These are phyloP conservation scores for Pseudopithomyces chartarum DNA, from an alignment of 2,329 filamentous ascomycete genomes.

Conservation along the genomic window DNA sequence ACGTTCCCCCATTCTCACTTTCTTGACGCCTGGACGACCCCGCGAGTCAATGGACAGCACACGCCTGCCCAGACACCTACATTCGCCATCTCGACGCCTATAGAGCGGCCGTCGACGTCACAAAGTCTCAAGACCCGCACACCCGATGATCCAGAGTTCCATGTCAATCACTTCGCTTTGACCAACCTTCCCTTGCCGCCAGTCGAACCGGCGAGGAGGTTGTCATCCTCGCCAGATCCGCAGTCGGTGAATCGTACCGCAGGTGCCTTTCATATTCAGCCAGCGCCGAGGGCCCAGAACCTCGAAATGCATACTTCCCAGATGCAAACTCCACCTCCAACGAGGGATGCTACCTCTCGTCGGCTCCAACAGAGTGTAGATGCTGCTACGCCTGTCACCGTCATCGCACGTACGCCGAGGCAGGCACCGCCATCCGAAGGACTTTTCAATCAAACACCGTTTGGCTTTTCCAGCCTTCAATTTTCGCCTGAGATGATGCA, in stretches of 20 bases:
- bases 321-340: slow-evolving; percentile 67
- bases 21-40: slow-evolving; percentile 56
- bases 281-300: slow-evolving; percentile 25
- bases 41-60: slow-evolving; percentile 47
- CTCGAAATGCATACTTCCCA: slow-evolving; percentile 50
- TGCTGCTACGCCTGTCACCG: slow-evolving; percentile 43
- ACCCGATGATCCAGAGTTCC: slow-evolving; percentile 54
- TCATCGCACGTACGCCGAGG: slow-evolving; percentile 48
- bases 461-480: slow-evolving; percentile 59
- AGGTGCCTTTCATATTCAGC: slow-evolving; percentile 14
- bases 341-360: slow-evolving; percentile 59
- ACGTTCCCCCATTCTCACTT: slow-evolving; percentile 51
- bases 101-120: slow-evolving; percentile 41
- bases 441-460: slow-evolving; percentile 45
- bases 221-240: slow-evolving; percentile 63
- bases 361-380: slow-evolving; percentile 44
- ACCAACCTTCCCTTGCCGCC: slow-evolving; percentile 62
- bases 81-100: slow-evolving; percentile 42
- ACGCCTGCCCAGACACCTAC: slow-evolving; percentile 50
- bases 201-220: slow-evolving; percentile 62
- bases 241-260: slow-evolving; percentile 25
- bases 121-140: slow-evolving; percentile 41
- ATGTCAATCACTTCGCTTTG: slow-evolving; percentile 66
- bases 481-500: slow-evolving; percentile 64
- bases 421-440: slow-evolving; percentile 30